phyloP scores from a whole-genome alignment of 2,329 filamentous ascomycete species.

The Venturiaceae sp. region DNA sequence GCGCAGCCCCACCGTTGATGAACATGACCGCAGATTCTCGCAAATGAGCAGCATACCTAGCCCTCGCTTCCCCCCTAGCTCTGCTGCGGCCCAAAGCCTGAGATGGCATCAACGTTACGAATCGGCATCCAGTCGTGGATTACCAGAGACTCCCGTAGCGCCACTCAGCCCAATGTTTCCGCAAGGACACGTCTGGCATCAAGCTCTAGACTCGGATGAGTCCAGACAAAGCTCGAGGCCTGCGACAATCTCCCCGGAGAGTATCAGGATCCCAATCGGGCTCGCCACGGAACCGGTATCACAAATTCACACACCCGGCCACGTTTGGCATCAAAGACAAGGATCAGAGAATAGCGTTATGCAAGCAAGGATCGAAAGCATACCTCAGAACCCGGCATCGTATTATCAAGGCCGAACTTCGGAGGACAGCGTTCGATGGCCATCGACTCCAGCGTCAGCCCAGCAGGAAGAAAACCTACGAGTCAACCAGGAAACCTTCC shows the following conservation, averaged over 20 bases:
- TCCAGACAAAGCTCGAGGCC: not conserved
- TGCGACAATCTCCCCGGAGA: no score
- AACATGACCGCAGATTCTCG: not conserved
- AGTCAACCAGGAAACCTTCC: not conserved
- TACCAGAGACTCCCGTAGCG: not conserved
- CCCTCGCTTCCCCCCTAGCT: not conserved
- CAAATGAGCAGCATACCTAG: not conserved
- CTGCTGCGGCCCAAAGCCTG: not conserved
- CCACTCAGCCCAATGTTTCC: not conserved
- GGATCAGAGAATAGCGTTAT: not conserved
- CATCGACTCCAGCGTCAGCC: not conserved
- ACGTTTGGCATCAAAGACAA: not conserved
- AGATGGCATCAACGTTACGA: not conserved
- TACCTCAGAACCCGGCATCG: not conserved
- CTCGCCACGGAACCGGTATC: not conserved
- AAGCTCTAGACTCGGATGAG: not conserved
- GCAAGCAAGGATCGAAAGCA: not conserved
- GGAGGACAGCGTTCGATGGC: not conserved
- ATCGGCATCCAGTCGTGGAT: not conserved
- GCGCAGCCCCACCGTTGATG: not conserved
- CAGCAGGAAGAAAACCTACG: not conserved
- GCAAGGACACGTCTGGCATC: not conserved
- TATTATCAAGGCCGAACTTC: not conserved
- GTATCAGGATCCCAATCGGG: not conserved
- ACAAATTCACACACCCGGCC: not conserved